Percentiles rank a stretch among this genome's conserved stretches.
Evolutionary conservation across 108 stramenopile species (phyloP).

Genomic region (Cyclotella cryptica): DNA sequence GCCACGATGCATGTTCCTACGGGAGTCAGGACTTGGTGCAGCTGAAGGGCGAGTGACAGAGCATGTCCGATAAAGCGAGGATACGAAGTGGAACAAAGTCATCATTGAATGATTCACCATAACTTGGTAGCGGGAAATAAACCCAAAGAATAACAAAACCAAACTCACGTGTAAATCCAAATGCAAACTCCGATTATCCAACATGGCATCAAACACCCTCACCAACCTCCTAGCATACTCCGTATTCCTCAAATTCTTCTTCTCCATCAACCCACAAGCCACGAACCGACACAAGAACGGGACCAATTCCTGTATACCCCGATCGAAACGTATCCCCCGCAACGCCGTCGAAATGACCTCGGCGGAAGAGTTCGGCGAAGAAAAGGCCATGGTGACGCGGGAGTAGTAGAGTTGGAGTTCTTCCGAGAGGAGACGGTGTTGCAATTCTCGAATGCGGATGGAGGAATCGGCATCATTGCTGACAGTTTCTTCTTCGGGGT

Average conservation of each 20-base stretch:
- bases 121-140: not conserved
- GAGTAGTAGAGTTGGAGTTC: conserved; percentile 84
- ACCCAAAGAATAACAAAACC: conserved; percentile 4
- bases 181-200: conserved; percentile 79
- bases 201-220: conserved; percentile 66
- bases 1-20: conserved; percentile 86
- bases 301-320: conserved; percentile 84
- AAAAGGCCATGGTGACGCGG: conserved; percentile 68
- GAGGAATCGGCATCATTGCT: conserved; percentile 26
- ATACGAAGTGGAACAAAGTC: too few species aligned
- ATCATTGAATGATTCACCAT: not conserved
- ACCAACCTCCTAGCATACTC: conserved; percentile 73
- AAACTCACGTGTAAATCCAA: conserved; percentile 78
- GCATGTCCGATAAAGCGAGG: not conserved
- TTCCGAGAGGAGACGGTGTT: conserved; percentile 82
- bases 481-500: conserved; percentile 8
- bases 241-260: conserved; percentile 61
- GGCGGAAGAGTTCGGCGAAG: conserved; percentile 50
- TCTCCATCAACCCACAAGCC: conserved; percentile 56
- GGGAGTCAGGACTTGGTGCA: conserved; percentile 84
- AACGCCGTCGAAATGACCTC: conserved; percentile 23
- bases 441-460: conserved; percentile 70
- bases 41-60: not conserved
- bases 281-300: conserved; percentile 81
- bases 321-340: conserved; percentile 57